Conservation (phyloP, 1,139 yeast species). For the Pneumocystis oryctolagi region DNA sequence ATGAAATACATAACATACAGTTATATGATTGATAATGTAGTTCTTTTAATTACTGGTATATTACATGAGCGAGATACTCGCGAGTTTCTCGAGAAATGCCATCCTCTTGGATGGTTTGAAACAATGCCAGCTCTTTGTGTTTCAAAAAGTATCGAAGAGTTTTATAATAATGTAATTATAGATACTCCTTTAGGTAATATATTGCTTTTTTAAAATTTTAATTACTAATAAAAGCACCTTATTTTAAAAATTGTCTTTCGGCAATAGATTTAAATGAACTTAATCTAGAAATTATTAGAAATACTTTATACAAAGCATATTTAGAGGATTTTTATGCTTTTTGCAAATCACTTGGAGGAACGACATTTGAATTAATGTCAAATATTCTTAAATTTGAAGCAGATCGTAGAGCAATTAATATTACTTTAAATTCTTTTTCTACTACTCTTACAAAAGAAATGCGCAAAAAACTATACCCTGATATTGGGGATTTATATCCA, state of each 20-base stretch:
- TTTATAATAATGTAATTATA: conserved; percentile 84
- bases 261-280: conserved; percentile 90
- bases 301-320: conserved; percentile 81
- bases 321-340: conserved; percentile 72
- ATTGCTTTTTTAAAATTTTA: neutral
- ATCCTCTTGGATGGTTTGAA: conserved; percentile 97
- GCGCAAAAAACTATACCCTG: conserved; percentile 57
- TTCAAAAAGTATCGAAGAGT: conserved; percentile 83
- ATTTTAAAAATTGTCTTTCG: conserved; percentile 79
- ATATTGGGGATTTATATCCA: conserved; percentile 68
- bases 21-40: conserved; percentile 96
- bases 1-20: conserved; percentile 88
- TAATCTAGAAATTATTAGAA: conserved; percentile 87
- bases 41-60: conserved; percentile 91
- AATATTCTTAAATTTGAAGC: conserved; percentile 76
- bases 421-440: conserved; percentile 75
- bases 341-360: conserved; percentile 48
- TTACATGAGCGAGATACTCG: conserved; percentile 83
- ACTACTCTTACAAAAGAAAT: conserved; percentile 62
- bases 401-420: conserved; percentile 85
- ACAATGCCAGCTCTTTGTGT: conserved; percentile 89
- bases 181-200: conserved; percentile 61
- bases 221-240: conserved; percentile 43
- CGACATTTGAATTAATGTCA: conserved; percentile 70
- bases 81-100: conserved; percentile 78